Evolutionary conservation across 768 basidiomycete genomes (phyloP), one percentile per base, ranked within the genome.

Genomic region (Phanerodontia chrysosporium): DNA sequence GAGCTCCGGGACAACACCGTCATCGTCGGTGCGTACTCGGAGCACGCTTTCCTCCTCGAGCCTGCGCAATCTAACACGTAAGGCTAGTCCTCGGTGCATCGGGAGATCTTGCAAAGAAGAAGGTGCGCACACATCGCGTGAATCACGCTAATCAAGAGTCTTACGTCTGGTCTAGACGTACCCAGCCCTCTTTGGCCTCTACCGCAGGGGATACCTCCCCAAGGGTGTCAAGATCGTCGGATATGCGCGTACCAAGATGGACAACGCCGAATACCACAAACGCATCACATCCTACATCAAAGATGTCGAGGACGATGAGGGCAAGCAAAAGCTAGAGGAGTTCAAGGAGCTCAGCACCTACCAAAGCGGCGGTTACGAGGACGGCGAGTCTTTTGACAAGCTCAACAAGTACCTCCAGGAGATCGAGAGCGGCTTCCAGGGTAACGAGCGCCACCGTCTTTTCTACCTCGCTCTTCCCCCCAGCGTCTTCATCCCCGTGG

Each of bases 81-180:
- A 39, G 52, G 12, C 22, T 69, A 94, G 95, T 98, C 55, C 84
- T 95, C 61, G 96, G 96, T 58, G 96, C 96, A 2, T 95, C 93
- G 57, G 96, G 96, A 42, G 96, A 99, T 79, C 81, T 99, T 48
- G 96, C 96, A 63, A 96, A 97, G 88, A 99, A 99, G 79, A 99
- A 99, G 84, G 95, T 85, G 51, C 49, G 70, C n/a, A 21, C 1
- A 32, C 10, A 16, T 24, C 46, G 24, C 25, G 30, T 30, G 39
- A 57, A 53, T 44, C 30, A 45, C 48, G 51, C 24, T 32, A 53
- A 36, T 39, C 13, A 25, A 7, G 12, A 22, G 12, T 27, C 35
- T 45, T 16, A 45, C 39, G 6, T 24, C 12, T 21, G 16, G 22
- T 51, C 35, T 67, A 97, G 95, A 98, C 96, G 3, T 90, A 94